Base-by-base conservation (phyloP, 345 rosid species). In the Camelina hispida region DNA sequence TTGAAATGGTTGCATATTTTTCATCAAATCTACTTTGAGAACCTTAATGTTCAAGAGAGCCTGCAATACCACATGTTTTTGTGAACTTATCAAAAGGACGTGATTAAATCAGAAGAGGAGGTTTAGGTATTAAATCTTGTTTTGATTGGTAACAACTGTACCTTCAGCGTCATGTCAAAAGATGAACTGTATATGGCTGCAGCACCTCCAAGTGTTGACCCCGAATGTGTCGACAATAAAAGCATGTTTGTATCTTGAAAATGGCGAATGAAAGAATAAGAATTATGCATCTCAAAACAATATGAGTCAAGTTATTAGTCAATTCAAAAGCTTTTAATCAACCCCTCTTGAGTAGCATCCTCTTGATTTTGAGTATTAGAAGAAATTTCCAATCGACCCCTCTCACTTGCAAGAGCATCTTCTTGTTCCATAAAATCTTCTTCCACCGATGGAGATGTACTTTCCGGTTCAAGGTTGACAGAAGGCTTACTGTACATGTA, bases 151-250 rank as follows among this genome's bases (percentile, higher is more conserved):
- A 54, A 37, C 67, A 23, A 47, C 40, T 61, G 51, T 52, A 72
- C 76, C 76, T 72, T 72, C 16, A 72, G 54, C 4, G 62, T 72
- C 69, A 62, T 72, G 69, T 72, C 76, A 28, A 72, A 40, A 72
- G 68, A 69, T 10, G 76, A 48, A 62, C 10, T 38, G 58, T 52
- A 72, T 52, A 9, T 37, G 8, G 37, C 28, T 35, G 9, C 54
- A 72, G 30, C 22, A 53, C 12, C 62, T 62, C 22, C 62, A 5
- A 28, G 46, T 13, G 61, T 18, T 42, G 76, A 35, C 15, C 62
- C 69, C 46, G 25, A 43, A 40, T 44, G 44, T 30, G 15, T 57
- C 46, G 35, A 22, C 18, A 13, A 42, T 12, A 46, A 44, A n/a
- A 6, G 53, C 51, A 56, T n/a, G n/a, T n/a, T n/a, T n/a, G n/a